A percentile compares a stretch with the other conserved stretches of the same genome.
Conservation (phyloP, 768 basidiomycete species). For the Pisolithus orientalis region DNA sequence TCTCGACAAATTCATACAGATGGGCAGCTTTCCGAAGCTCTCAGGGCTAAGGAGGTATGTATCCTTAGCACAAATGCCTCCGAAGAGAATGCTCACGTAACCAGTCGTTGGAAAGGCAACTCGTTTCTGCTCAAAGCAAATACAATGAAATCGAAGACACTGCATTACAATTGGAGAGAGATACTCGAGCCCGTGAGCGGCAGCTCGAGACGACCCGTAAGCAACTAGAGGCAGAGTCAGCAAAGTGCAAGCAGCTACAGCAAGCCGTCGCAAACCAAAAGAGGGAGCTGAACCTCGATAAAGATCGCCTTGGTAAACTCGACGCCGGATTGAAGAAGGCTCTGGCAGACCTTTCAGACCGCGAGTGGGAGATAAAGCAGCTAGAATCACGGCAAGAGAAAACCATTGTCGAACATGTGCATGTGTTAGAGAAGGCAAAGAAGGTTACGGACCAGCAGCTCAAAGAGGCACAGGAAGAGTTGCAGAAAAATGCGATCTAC, state of each 20-base stretch:
- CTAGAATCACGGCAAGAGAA: conserved; percentile 87
- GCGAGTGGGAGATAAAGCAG: conserved; percentile 84
- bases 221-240: conserved; percentile 67
- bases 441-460: conserved; percentile 90
- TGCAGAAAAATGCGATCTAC: conserved; percentile 65
- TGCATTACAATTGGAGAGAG: conserved; percentile 76
- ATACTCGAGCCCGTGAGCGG: conserved; percentile 65
- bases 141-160: conserved; percentile 87
- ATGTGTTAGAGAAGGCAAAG: conserved; percentile 95
- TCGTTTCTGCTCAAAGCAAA: conserved; percentile 65
- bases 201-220: conserved; percentile 66
- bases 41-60: conserved; percentile 70
- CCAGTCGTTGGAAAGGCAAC: conserved; percentile 73
- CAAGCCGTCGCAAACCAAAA: conserved; percentile 56
- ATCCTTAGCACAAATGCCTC: not conserved
- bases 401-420: conserved; percentile 97
- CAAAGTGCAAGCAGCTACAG: conserved; percentile 73
- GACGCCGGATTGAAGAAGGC: conserved; percentile 80
- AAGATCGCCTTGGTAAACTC: conserved; percentile 63
- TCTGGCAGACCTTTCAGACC: conserved; percentile 69
- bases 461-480: conserved; percentile 69
- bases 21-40: conserved; percentile 51
- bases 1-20: conserved; percentile 66
- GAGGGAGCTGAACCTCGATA: conserved; percentile 59
- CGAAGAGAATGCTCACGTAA: not conserved